Conservation (phyloP, 805 yeast species). For the Sporopachydermia quercuum region DNA sequence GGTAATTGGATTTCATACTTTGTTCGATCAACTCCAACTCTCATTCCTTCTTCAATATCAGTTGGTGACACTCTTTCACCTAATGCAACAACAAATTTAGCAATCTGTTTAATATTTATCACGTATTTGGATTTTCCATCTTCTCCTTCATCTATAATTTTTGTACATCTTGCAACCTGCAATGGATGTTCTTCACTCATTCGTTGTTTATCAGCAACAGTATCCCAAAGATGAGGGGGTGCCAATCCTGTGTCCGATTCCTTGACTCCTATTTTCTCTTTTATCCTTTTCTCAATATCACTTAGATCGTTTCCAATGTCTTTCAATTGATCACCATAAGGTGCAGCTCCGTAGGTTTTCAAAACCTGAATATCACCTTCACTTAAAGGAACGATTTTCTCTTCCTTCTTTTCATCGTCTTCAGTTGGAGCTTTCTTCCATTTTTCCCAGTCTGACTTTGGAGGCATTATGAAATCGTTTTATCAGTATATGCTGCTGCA, state of each 20-base stretch:
- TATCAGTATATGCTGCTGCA: background rate
- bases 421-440: constrained; percentile 66
- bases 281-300: constrained; percentile 71
- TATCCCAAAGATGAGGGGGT: constrained; percentile 95
- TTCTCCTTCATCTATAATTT: constrained; percentile 63
- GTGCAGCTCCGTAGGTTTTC: constrained; percentile 78
- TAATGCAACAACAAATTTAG: constrained; percentile 90
- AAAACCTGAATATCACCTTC: constrained; percentile 97
- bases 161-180: constrained; percentile 97
- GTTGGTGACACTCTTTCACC: constrained; percentile 98
- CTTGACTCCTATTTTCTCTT: constrained; percentile 85
- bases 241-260: constrained; percentile 98
- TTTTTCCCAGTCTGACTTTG: constrained; percentile 98
- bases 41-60: constrained; percentile 98
- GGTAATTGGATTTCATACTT: constrained; percentile 96
- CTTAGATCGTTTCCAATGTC: constrained; percentile 77
- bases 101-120: constrained; percentile 93
- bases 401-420: constrained; percentile 39
- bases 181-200: constrained; percentile 89
- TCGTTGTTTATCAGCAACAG: constrained; percentile 87
- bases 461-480: constrained; percentile 58
- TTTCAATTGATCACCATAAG: constrained; percentile 74
- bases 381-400: constrained; percentile 69
- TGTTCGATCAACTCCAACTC: constrained; percentile 97
- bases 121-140: constrained; percentile 87